A percentile compares a stretch with the other conserved stretches of the same genome.
Conservation (phyloP, 331 rosid genomes). For the Malus hybrid region DNA sequence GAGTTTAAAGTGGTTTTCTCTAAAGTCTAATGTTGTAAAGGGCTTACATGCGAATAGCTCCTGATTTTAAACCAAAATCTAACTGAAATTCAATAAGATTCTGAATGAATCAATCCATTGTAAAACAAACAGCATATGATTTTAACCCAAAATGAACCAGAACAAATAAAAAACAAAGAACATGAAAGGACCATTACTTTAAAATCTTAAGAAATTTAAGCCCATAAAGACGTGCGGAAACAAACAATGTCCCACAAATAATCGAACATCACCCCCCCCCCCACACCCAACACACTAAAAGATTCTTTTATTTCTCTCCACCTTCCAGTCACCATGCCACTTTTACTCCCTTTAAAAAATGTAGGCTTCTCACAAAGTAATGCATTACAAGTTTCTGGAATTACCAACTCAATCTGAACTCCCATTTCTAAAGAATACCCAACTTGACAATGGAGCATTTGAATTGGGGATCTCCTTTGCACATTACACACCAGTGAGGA, state of each 20-base stretch:
- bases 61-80: too few relatives aligned
- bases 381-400: background rate
- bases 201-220: background rate
- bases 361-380: background rate
- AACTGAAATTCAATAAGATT: too few relatives aligned
- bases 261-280: background rate
- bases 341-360: background rate
- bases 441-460: background rate
- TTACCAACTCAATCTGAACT: background rate
- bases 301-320: background rate
- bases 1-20: too few relatives aligned
- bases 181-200: background rate
- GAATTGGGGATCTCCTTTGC: background rate
- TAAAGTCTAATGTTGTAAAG: too few relatives aligned
- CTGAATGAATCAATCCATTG: too few relatives aligned
- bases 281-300: background rate
- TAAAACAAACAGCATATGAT: background rate
- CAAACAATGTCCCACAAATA: background rate
- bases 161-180: background rate
- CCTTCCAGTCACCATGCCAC: background rate
- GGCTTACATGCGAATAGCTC: too few relatives aligned
- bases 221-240: background rate
- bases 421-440: background rate
- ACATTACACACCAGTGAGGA: background rate
- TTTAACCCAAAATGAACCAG: background rate